Conservation (phyloP, 2,329 filamentous ascomycete genomes). For the Xylariaceae sp. region DNA sequence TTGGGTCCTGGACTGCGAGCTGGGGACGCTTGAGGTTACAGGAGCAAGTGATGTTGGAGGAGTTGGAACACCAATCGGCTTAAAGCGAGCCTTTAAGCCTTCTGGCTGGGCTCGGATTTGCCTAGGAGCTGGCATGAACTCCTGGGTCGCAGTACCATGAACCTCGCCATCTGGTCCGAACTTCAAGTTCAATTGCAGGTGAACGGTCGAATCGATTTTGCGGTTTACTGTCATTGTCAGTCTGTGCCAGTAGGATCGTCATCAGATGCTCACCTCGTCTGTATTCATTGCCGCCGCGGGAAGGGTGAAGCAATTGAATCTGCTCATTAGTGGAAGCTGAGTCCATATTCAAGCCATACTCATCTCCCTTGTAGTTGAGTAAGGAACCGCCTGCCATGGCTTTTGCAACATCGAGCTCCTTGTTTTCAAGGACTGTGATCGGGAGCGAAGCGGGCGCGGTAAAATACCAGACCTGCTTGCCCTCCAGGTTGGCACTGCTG, state of each 20-base stretch:
- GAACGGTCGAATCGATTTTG: slow-evolving; percentile 56
- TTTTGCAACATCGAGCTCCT: slow-evolving; percentile 57
- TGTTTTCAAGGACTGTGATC: slow-evolving; percentile 61
- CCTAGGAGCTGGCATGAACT: slow-evolving; percentile 44
- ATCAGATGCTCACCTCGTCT: slow-evolving; percentile 43
- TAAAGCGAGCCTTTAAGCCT: slow-evolving; percentile 63
- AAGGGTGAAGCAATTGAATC: slow-evolving; percentile 60
- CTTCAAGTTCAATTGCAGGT: slow-evolving; percentile 60
- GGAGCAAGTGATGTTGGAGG: slow-evolving; percentile 1
- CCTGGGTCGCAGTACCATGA: slow-evolving; percentile 36
- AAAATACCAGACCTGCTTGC: slow-evolving; percentile 79
- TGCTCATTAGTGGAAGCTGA: slow-evolving; percentile 46
- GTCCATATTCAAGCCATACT: slow-evolving; percentile 58
- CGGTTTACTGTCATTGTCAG: slow-evolving; percentile 36
- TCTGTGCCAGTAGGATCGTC: slow-evolving; percentile 15
- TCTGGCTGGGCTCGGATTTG: slow-evolving; percentile 61
- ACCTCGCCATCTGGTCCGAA: slow-evolving; percentile 43
- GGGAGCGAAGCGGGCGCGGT: slow-evolving; percentile 67
- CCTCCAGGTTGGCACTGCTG: slow-evolving; percentile 54
- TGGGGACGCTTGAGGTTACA: neutral
- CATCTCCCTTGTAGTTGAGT: slow-evolving; percentile 59
- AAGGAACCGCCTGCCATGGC: slow-evolving; percentile 50
- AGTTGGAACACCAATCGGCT: slow-evolving; percentile 56
- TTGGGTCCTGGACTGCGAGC: slow-evolving; percentile 26
- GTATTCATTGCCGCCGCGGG: slow-evolving; percentile 51